Conservation (phyloP, 2,329 filamentous ascomycete genomes). For the Sporothrix mexicana region DNA sequence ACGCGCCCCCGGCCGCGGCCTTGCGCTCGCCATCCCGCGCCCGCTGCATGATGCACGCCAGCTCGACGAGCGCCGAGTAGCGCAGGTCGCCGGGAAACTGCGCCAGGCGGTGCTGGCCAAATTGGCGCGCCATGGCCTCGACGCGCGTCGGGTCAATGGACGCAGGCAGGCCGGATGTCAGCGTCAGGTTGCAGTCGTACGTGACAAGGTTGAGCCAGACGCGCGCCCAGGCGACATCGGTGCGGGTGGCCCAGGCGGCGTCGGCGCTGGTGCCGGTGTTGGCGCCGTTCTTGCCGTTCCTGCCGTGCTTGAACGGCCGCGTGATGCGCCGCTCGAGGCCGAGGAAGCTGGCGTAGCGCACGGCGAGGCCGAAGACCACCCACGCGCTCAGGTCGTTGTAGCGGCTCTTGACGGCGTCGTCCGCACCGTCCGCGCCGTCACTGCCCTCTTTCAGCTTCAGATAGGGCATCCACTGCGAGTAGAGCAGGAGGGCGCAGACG, state of each 20-base stretch:
- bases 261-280: no score
- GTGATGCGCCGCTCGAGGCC: neutral
- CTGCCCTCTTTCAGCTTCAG: no score
- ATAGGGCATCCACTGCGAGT: conserved; percentile 30
- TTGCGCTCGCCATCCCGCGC: neutral
- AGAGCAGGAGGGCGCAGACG: conserved; percentile 17
- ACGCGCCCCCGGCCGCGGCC: neutral
- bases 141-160: conserved; percentile 7
- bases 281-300: no score
- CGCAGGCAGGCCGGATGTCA: conserved; percentile 23
- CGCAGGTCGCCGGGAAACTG: conserved; percentile 22
- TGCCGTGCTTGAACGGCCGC: neutral
- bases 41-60: conserved; percentile 20
- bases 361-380: conserved; percentile 25
- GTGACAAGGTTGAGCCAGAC: conserved; percentile 29
- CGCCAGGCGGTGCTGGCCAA: neutral
- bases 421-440: no score
- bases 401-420: no score
- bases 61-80: conserved; percentile 24
- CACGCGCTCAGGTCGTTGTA: conserved; percentile 30
- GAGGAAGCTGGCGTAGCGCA: conserved; percentile 20
- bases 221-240: no score
- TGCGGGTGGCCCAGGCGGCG: no score
- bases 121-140: conserved; percentile 6
- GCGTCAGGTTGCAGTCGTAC: conserved; percentile 28